Base-by-base conservation (phyloP, 108 stramenopile species). In the Pseudonitzschia multistriata region DNA sequence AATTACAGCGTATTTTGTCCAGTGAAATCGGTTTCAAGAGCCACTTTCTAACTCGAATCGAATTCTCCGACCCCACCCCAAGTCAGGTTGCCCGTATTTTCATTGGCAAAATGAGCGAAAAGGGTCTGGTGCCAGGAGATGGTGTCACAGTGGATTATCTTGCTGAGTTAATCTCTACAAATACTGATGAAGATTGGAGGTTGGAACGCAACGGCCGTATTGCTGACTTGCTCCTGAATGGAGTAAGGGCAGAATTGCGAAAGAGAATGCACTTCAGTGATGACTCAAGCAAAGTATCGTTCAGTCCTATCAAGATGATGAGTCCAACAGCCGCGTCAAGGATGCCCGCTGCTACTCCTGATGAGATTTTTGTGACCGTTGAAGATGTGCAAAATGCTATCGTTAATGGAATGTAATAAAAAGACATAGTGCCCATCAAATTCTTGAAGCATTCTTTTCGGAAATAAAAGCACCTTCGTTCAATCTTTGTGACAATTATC, bases 311-410 rank as follows among this genome's bases (percentile, higher is more conserved):
- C 66, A 88, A 89, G 65, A 68, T 89, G 35, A 68, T 94, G 72
- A 87, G 83, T 67, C 88, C 87, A n/a, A 74, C 83, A 25, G 77
- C 77, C 50, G 73, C 83, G 49, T 73, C 82, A 15, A 83, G 85
- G 42, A 85, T 91, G 82, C 93, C 93, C 11, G 74, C 88, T 15
- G 72, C 80, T 25, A 68, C 78, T 39, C 90, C 90, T 27, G 90
- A 91, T 65, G 93, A 94, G 77, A 74, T 94, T 17, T 80, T 84
- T 65, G 82, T 94, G 48, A 91, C 88, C 7, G 88, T 91, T 72
- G 93, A 94, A 77, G 93, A 94, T 75, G 83, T 94, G 53, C 89
- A 94, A 62, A 90, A 90, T 84, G 93, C 93, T 2, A 87, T 94
- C 76, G 83, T 89, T 15, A 91, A 89, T 77, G 92, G 92, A 27